Base-by-base conservation (phyloP, 441 rosid species). In the Croton setiger region DNA sequence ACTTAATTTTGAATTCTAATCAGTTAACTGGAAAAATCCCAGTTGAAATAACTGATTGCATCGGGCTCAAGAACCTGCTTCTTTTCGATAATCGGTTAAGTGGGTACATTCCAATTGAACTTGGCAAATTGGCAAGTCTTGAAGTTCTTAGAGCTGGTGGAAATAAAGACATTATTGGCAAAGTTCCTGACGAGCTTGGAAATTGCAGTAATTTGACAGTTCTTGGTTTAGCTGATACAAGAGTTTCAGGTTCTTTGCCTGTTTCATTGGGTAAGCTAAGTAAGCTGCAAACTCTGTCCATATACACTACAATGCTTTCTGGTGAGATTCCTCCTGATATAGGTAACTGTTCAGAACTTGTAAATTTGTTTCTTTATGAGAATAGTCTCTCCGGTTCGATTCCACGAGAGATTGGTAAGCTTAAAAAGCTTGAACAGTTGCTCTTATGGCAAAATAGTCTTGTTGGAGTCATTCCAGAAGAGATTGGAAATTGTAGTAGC, bases 291-390 rank as follows among this genome's bases (percentile, higher is more conserved):
- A 87, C 91, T 1, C 75, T 95, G 68, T 87, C 95, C 0, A 78
- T 90, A 4, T 92, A 95, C 70, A 89, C 96, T 0, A 87, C 99
- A 43, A 81, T 82, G 96, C 67, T 95, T 8, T 86, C 91, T 17
- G 98, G 99, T 68, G 87, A 82, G 83, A 89, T 95, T 49, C 99
- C 99, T 68, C 75, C 89, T 3, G 88, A 89, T 1, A 68, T 95
- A 74, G 96, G 96, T 39, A 89, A 92, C 76, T 92, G 99, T 63
- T 79, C 92, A 65, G 91, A 92, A 85, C 96, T 95, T 75, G 88
- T 87, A 11, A 80, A 82, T 68, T 72, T 95, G 82, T 90, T 82
- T 88, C 83, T 92, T 58, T 90, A 90, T 51, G 96, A 89, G 77
- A 95, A 92, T 58, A 76, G 85, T 81, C 84, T 95, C 63, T 87